These are phyloP conservation scores for Chaetomiaceae sp. DNA, from an alignment of 2,329 filamentous ascomycete species.

Conservation along the genomic window DNA sequence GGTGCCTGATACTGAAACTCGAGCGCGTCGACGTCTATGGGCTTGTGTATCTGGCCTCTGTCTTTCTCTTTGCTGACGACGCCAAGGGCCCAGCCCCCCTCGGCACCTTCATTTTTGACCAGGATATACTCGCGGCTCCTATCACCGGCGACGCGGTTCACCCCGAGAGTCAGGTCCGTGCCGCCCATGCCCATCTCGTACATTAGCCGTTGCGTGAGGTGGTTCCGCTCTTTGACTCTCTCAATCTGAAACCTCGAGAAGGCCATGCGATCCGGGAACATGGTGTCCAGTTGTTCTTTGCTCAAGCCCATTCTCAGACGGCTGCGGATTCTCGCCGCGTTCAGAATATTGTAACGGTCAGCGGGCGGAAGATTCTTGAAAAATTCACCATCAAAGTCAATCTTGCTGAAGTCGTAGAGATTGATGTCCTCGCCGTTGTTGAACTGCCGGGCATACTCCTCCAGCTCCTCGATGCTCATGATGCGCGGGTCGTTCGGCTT, in stretches of 20 bases:
- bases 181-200: conserved; percentile 84
- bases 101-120: conserved; percentile 89
- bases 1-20: conserved; percentile 51
- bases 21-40: conserved; percentile 80
- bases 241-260: conserved; percentile 97
- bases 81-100: conserved; percentile 92
- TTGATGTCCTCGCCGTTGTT: conserved; percentile 86
- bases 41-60: conserved; percentile 71
- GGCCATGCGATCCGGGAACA: conserved; percentile 97
- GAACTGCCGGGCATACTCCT: conserved; percentile 90
- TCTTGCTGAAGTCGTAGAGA: conserved; percentile 95
- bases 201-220: conserved; percentile 92
- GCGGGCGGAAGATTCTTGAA: conserved; percentile 84
- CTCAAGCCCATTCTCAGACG: conserved; percentile 90
- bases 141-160: conserved; percentile 71
- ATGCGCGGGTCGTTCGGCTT: conserved; percentile 87
- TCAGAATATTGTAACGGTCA: conserved; percentile 95
- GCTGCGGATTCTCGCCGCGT: conserved; percentile 82
- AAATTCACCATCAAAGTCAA: conserved; percentile 94
- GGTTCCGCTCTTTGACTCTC: conserved; percentile 83
- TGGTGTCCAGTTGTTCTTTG: conserved; percentile 89
- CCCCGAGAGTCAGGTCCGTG: conserved; percentile 62
- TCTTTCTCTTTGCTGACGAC: conserved; percentile 85
- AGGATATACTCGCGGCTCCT: conserved; percentile 90
- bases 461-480: conserved; percentile 91